Conservation (phyloP, 495 filamentous ascomycete genomes). For the Neurospora sp. region DNA sequence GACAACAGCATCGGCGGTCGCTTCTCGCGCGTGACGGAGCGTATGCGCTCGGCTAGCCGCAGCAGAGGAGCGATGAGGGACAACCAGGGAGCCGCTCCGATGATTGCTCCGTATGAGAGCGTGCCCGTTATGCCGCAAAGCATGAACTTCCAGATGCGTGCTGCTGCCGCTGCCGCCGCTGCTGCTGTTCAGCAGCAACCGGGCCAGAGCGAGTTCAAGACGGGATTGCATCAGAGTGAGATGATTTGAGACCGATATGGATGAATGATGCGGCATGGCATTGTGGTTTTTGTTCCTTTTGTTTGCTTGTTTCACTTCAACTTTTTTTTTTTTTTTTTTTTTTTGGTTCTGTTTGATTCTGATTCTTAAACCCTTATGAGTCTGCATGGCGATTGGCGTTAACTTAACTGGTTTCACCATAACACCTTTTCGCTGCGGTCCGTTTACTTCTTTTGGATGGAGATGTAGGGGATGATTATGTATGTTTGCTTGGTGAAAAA, state of each 20-base stretch:
- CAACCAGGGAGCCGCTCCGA: constrained; percentile 29
- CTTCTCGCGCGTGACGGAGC: constrained; percentile 54
- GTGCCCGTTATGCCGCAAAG: constrained; percentile 26
- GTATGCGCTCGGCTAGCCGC: constrained; percentile 59
- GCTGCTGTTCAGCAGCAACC: constrained; percentile 13
- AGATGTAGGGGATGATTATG: constrained; percentile 2
- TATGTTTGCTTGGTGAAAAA: background rate
- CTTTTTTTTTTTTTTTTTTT: constrained; percentile 5
- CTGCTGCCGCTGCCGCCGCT: constrained; percentile 13
- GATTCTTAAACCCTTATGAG: constrained; percentile 2
- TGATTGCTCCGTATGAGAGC: constrained; percentile 47
- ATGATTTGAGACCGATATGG: constrained; percentile 28
- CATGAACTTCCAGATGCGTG: constrained; percentile 8
- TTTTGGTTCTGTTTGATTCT: constrained; percentile 10
- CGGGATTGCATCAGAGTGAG: constrained; percentile 34
- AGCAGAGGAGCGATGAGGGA: constrained; percentile 15
- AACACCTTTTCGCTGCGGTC: constrained; percentile 16
- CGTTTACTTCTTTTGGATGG: constrained; percentile 14
- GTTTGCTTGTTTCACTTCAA: constrained; percentile 1
- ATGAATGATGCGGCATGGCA: background rate
- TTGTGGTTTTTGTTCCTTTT: background rate
- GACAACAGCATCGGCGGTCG: constrained; percentile 48
- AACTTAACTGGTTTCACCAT: constrained; percentile 9
- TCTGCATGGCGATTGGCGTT: constrained; percentile 15
- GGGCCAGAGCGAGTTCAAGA: constrained; percentile 29